Evolutionary conservation across 495 filamentous ascomycete genomes (phyloP), one percentile per base, ranked within the genome.

Genomic region (Penicillium cosmopolitanum): DNA sequence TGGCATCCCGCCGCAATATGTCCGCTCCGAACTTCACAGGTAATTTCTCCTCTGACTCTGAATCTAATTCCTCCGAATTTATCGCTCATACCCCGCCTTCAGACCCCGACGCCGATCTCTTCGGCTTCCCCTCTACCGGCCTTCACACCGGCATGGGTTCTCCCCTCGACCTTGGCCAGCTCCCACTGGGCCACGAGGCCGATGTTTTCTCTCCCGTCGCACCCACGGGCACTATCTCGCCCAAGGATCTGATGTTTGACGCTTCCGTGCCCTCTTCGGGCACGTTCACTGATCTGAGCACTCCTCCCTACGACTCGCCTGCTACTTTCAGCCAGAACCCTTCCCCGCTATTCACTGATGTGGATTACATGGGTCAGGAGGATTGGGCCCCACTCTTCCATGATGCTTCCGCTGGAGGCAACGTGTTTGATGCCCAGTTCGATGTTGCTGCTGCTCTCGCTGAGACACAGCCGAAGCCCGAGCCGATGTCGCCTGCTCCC

Each of bases 251-350:
- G 44, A 81, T 92, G 68, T 73, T 89, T 60, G 89, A 92, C 59
- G 78, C 81, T 16, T 95, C 92, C 55, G 86, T 91, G 31, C 91
- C 92, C 40, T 90, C 92, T 54, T 96, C 93, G 0, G 80, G 88
- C 42, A 86, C 91, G 13, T 89, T 92, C 68, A 96, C 93, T 7
- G 87, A 92, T 58, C 65, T 97, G 64, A 95, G 92, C 55, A 96
- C 93, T 53, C 93, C 89, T 21, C 85, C 88, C 40, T 87, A 85
- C 72, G 90, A 88, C 57, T 93, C 90, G 36, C 91, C 92, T 18
- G 85, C 68, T 72, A 82, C 63, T 63, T 80, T 67, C 61, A 84
- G 82, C 67, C 91, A 86, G 59, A 87, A 95, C 57, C 84, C 88
- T 1, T 96, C 93, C 51, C 93, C 93, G 18, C 79, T 87, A 61